Evolutionary conservation across 768 basidiomycete species (phyloP).

Genomic region (Russula earlei): DNA sequence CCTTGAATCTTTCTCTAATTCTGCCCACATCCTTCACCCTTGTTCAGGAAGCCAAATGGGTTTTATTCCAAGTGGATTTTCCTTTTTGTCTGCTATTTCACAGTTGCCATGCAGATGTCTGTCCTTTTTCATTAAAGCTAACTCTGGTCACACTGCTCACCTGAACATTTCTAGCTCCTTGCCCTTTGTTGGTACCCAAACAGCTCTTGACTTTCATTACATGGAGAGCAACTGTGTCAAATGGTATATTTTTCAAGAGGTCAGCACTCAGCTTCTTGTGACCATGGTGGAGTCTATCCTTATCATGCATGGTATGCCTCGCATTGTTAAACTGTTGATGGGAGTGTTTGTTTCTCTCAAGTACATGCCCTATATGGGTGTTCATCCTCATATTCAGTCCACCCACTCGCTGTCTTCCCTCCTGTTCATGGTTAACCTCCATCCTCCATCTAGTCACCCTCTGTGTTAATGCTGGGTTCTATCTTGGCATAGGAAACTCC

Average conservation of each 20-base stretch:
- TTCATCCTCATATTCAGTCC: slow-evolving; percentile 24
- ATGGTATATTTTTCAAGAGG: slow-evolving; percentile 13
- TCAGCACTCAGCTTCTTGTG: slow-evolving; percentile 15
- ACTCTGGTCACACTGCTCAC: neutral
- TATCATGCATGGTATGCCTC: slow-evolving; percentile 23
- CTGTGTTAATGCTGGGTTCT: slow-evolving; percentile 14
- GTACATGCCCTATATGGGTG: slow-evolving; percentile 23
- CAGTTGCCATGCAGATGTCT: slow-evolving; percentile 16
- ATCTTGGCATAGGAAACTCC: slow-evolving; percentile 8
- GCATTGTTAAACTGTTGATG: neutral
- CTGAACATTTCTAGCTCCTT: slow-evolving; percentile 2
- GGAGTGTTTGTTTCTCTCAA: slow-evolving; percentile 21
- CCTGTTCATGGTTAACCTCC: neutral
- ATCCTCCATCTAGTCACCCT: slow-evolving; percentile 2
- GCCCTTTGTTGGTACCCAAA: slow-evolving; percentile 12
- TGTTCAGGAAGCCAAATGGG: slow-evolving; percentile 20
- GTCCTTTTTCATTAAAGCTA: neutral
- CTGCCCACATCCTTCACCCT: neutral
- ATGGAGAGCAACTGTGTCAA: slow-evolving; percentile 18
- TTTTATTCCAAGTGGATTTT: slow-evolving; percentile 25
- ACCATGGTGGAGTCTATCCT: slow-evolving; percentile 22
- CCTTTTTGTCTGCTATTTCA: slow-evolving; percentile 18
- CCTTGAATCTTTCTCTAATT: no score
- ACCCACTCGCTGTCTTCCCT: neutral
- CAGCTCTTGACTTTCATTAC: slow-evolving; percentile 16